Evolutionary conservation across 1,284 basidiomycete genomes (phyloP), one percentile per base, ranked within the genome.

Genomic region (Inonotus hispidus): DNA sequence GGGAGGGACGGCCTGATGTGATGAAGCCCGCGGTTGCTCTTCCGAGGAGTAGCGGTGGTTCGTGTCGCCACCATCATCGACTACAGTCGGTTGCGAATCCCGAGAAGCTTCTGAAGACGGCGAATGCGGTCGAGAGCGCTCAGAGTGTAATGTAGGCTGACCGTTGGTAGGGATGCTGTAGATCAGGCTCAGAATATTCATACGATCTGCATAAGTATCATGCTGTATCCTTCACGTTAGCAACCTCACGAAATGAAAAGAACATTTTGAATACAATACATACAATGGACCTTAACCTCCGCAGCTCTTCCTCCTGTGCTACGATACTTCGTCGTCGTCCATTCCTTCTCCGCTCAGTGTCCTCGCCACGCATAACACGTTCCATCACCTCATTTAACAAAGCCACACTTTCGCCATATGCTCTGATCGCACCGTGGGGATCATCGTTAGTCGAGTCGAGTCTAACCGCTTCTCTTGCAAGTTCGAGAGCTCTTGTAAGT

Each of bases 371-470:
- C 73, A 88, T 82, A 1, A 92, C 90, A 46, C 90, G 77, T 69
- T 92, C 90, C 90, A 93, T 93, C 56, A 93, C 90, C 71, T 91
- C 89, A 66, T 87, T 91, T 41, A 93, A 76, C 32, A 93, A 78
- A 45, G 88, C 83, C 54, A 93, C 90, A 68, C 90, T 92, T 71
- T 82, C 87, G 21, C 86, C 88, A 70, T 93, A 93, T 0, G 90
- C 90, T 62, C 85, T 76, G 19, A 93, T 89, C 1, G 90, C 90
- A 43, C 85, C 88, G 66, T 90, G 81, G 35, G 90, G 90, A 68
- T 92, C 88, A 69, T 90, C 86, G 63, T 91, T 91, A 7, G 83
- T 88, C 2, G 88, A 85, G 69, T 93, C 90, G 21, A 92, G 81
- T 68, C 83, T 82, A 35, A 93, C 90, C 3, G 90, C 90, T 72